Base-by-base conservation (phyloP, 202 grass and related monocot species). In the Schoenoplectus tabernaemontani region DNA sequence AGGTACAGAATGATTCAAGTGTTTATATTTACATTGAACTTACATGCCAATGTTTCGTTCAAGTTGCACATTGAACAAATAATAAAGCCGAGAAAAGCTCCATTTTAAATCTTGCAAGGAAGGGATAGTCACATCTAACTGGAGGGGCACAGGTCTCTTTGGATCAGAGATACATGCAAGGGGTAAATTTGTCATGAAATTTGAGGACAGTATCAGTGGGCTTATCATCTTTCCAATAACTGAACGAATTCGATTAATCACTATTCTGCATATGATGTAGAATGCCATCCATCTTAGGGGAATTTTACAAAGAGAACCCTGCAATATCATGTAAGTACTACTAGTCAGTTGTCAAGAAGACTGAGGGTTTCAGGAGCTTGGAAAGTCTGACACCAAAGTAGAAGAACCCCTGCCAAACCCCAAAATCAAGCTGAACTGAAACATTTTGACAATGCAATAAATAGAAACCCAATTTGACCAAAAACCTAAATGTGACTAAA, bases 41-140 rank as follows among this genome's bases (percentile, higher is more conserved):
- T 92, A 98, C 95, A 88, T 86, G 89, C 85, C 87, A 84, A 97
- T 97, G 81, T 92, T 97, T 67, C 95, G 80, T 86, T 94, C 95
- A 56, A 97, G 95, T 74, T 94, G 95, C 81, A 90, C 84, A 78
- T 94, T 97, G 86, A 97, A 92, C 50, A 94, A 69, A 90, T 97
- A 97, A 84, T 94, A 97, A 68, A 89, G 61, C 36, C 91, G 95
- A 59, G 95, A 90, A 73, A 97, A 84, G 83, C 81, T 92, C 95
- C 91, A 92, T 90, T 86, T 83, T 53, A 97, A 77, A 86, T 97
- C 86, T 81, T 86, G 84, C 58, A 90, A 85, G 44, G 89, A 84
- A 76, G 95, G 89, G 59, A 92, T 78, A 78, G 73, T 85, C 58
- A 94, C 81, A 81, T 98, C 88, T 87, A 98, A 81, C 80, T 92